Conservation (phyloP, 1,139 yeast genomes). For the Kurtzmaniella quercitrusa region DNA sequence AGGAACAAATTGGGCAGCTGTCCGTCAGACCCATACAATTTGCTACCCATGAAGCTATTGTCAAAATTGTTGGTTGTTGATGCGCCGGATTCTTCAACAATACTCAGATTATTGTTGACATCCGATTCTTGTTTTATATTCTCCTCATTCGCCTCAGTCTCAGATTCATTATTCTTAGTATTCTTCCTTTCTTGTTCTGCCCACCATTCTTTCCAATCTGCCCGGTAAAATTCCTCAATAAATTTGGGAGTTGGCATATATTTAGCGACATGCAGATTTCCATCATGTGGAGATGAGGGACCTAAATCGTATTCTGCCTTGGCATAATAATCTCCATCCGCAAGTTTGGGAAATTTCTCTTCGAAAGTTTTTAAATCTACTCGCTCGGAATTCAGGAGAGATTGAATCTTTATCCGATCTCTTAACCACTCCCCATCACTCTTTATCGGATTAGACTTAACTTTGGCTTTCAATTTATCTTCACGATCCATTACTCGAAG, state of each 20-base stretch:
- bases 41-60: not conserved
- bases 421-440: not conserved
- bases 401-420: slow-evolving; percentile 4
- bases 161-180: not conserved
- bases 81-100: not conserved
- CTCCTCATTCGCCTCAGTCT: not conserved
- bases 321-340: not conserved
- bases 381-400: slow-evolving; percentile 1
- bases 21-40: not conserved
- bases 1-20: not conserved
- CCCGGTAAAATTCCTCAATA: not conserved
- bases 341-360: not conserved
- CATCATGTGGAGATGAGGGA: not conserved
- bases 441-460: not conserved
- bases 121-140: not conserved
- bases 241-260: slow-evolving; percentile 4
- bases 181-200: not conserved
- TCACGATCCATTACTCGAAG: slow-evolving; percentile 6
- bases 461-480: not conserved
- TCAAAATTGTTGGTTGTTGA: not conserved
- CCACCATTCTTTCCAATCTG: slow-evolving; percentile 1
- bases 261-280: not conserved
- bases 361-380: not conserved
- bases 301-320: not conserved
- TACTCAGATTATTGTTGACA: not conserved